Evolutionary conservation across 148 eudicot species (phyloP), one percentile per base, ranked within the genome.

Genomic region (Selenicereus undatus): DNA sequence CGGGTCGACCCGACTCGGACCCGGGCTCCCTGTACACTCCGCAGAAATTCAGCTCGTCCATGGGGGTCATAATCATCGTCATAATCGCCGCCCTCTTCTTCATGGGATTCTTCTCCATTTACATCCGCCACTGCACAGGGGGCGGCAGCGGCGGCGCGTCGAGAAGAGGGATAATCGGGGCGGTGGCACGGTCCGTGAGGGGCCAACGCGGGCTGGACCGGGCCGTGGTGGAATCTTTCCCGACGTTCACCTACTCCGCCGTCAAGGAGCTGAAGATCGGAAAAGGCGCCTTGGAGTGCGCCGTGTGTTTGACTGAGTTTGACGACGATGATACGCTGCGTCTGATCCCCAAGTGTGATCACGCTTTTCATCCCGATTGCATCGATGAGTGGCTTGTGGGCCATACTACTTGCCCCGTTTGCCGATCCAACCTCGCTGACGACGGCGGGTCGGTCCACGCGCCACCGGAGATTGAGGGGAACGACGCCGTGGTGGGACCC

Each of bases 51-150:
- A 89, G 79, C 81, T 89, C 97, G 0, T 82, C 97, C 0, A 84
- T 91, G 84, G 92, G 91, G 4, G 77, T 88, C 0, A 86, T 93
- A 73, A 85, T 93, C 29, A 85, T 86, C 12, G 85, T 88, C 30
- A 83, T 93, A 0, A 73, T 91, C 0, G 87, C 89, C 0, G 91
- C 97, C 0, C 88, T 93, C 8, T 91, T 91, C 79, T 81, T 91
- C 82, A 89, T 90, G 88, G 93, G 89, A 3, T 89, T 91, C 79
- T 91, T 93, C 88, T 88, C 91, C 14, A 87, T 93, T 20, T 91
- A 89, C 82, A 85, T 93, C 82, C 97, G 97, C 30, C 87, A 87
- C 86, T 88, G 97, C 85, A 13, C 91, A 5, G 81, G 75, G n/a
- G 68, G 32, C 14, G 13, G 35, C 18, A 76, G 27, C 39, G 3